A percentile compares a stretch with the other conserved stretches of the same genome.
Evolutionary conservation across 306 rosid species (phyloP).

Genomic region (Prunus padus): DNA sequence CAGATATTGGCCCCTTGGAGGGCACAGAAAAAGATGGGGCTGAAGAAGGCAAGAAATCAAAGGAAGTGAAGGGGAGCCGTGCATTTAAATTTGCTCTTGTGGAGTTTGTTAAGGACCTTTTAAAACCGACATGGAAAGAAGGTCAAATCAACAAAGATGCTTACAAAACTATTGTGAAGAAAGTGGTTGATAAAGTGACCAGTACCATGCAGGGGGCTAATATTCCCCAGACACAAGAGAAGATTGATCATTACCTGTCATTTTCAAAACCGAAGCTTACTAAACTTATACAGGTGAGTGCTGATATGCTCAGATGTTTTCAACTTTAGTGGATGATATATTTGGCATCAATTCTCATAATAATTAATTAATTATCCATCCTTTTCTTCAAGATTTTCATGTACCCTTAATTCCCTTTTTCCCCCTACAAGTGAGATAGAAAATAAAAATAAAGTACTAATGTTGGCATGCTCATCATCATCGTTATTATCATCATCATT

Average conservation of each 20-base stretch:
- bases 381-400: background rate
- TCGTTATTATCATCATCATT: too few species aligned
- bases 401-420: background rate
- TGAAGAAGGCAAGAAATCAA: slow-evolving; percentile 65
- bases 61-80: slow-evolving; percentile 72
- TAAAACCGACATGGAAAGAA: slow-evolving; percentile 92
- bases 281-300: slow-evolving; percentile 91
- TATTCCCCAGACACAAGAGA: slow-evolving; percentile 88
- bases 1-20: slow-evolving; percentile 44
- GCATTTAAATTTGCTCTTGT: slow-evolving; percentile 86
- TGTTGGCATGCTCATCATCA: too few species aligned
- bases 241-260: slow-evolving; percentile 79
- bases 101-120: slow-evolving; percentile 84
- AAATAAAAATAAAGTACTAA: too few species aligned
- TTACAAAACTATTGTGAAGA: slow-evolving; percentile 90
- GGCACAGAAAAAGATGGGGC: slow-evolving; percentile 48
- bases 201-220: slow-evolving; percentile 56
- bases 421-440: background rate
- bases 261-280: slow-evolving; percentile 76
- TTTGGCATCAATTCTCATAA: background rate
- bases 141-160: slow-evolving; percentile 83
- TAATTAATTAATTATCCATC: background rate
- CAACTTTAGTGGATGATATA: slow-evolving; percentile 15
- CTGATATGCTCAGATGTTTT: slow-evolving; percentile 16
- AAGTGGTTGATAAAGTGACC: slow-evolving; percentile 89